Conservation (phyloP, 208 protist species). For the Hexamita inflata region DNA sequence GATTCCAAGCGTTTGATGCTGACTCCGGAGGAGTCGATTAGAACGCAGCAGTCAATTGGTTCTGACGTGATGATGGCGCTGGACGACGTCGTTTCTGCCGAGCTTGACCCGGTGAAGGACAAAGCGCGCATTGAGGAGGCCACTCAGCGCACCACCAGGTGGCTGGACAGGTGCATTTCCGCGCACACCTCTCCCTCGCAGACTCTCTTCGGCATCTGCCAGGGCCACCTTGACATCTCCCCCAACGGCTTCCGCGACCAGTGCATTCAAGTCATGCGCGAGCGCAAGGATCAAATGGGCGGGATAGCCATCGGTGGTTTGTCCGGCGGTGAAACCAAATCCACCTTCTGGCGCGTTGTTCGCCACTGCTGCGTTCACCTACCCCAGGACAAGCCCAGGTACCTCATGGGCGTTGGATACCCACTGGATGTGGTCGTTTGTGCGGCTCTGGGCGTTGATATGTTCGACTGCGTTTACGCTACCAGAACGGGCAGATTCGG, state of each 20-base stretch:
- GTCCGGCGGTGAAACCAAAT: conserved; percentile 87
- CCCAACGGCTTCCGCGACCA: conserved; percentile 62
- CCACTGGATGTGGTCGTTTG: conserved; percentile 92
- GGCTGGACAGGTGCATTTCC: conserved; percentile 84
- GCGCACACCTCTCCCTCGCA: conserved; percentile 72
- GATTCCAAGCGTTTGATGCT: conserved; percentile 76
- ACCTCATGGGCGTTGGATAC: conserved; percentile 96
- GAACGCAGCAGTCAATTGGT: conserved; percentile 91
- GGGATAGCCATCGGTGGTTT: conserved; percentile 96
- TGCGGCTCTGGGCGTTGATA: conserved; percentile 88
- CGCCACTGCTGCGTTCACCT: conserved; percentile 63
- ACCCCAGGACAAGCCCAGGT: conserved; percentile 67
- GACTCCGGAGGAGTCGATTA: conserved; percentile 85
- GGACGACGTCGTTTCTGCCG: conserved; percentile 80
- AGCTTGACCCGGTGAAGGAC: conserved; percentile 36
- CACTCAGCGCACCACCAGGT: conserved; percentile 75
- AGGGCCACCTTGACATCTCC: conserved; percentile 58
- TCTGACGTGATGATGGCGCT: conserved; percentile 97
- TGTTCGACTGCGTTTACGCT: conserved; percentile 99
- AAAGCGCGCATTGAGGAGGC: conserved; percentile 75
- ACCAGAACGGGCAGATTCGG: conserved; percentile 85
- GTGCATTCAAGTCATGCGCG: conserved; percentile 72
- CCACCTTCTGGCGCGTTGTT: conserved; percentile 72
- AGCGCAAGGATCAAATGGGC: conserved; percentile 60
- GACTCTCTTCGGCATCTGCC: conserved; percentile 94